Evolutionary conservation across 1,284 basidiomycete genomes (phyloP).

Genomic region (Vanrija humicola): DNA sequence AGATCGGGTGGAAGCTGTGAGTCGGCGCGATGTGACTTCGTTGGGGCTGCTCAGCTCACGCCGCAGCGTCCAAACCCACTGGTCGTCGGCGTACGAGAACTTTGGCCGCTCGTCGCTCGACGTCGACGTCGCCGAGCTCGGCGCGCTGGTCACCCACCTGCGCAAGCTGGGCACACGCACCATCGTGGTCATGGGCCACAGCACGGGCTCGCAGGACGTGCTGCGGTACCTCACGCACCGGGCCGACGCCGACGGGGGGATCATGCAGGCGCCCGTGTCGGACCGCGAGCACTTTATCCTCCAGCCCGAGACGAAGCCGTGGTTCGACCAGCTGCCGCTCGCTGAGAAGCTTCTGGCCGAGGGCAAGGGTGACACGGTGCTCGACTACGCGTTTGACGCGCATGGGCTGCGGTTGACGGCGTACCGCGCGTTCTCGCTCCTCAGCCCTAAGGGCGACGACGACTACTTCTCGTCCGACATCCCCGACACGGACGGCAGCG

Average conservation of each 20-base stretch:
- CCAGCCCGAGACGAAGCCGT: slow-evolving; percentile 10
- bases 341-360: slow-evolving; percentile 31
- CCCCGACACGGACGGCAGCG: slow-evolving; percentile 19
- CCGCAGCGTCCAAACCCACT: slow-evolving; percentile 44
- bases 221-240: slow-evolving; percentile 41
- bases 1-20: slow-evolving; percentile 44
- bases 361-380: slow-evolving; percentile 27
- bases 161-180: slow-evolving; percentile 23
- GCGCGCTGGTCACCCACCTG: slow-evolving; percentile 36
- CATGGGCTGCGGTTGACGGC: slow-evolving; percentile 31
- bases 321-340: slow-evolving; percentile 16
- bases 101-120: slow-evolving; percentile 40
- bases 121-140: slow-evolving; percentile 39
- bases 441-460: slow-evolving; percentile 46
- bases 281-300: slow-evolving; percentile 39
- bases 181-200: slow-evolving; percentile 47
- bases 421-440: slow-evolving; percentile 37
- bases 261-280: slow-evolving; percentile 49
- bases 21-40: no score
- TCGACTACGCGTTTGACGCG: slow-evolving; percentile 24
- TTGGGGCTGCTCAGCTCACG: neutral
- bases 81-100: slow-evolving; percentile 40
- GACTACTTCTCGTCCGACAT: slow-evolving; percentile 49
- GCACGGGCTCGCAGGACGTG: slow-evolving; percentile 49
- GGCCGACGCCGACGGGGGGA: slow-evolving; percentile 37